phyloP scores from a whole-genome alignment of 768 basidiomycete genomes.

The Kwoniella europaea region DNA sequence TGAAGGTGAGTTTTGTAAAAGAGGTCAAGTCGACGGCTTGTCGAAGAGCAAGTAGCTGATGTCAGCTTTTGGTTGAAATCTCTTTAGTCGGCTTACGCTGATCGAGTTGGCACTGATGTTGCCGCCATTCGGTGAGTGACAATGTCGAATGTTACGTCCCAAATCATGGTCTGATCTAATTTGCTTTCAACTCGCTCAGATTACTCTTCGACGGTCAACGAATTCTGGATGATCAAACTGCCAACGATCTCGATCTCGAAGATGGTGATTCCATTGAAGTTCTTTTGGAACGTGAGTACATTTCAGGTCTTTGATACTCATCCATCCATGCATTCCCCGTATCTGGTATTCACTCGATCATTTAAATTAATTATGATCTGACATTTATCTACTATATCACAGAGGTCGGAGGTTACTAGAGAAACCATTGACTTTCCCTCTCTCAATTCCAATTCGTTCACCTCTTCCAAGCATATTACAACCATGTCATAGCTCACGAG shows the following conservation, averaged over 20 bases:
- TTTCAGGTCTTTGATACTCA: no score
- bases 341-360: background rate
- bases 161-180: background rate
- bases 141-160: no score
- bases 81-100: conserved; percentile 73
- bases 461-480: background rate
- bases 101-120: conserved; percentile 89
- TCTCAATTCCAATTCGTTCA: background rate
- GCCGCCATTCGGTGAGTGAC: conserved; percentile 76
- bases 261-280: conserved; percentile 87
- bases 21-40: background rate
- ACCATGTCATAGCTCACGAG: background rate
- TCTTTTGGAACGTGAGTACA: conserved; percentile 63
- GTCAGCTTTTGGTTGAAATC: background rate
- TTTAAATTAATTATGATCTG: background rate
- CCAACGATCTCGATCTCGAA: conserved; percentile 83
- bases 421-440: no score
- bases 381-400: background rate
- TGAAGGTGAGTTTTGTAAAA: conserved; percentile 64
- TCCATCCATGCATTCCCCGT: no score
- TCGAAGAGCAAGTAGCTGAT: conserved; percentile 24
- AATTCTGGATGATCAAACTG: conserved; percentile 88
- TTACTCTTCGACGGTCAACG: conserved; percentile 88
- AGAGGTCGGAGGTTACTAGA: conserved; percentile 26
- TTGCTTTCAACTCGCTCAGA: conserved; percentile 59